Base-by-base conservation (phyloP, 73 alveolate species). In the Tetrahymena malaccensis region DNA sequence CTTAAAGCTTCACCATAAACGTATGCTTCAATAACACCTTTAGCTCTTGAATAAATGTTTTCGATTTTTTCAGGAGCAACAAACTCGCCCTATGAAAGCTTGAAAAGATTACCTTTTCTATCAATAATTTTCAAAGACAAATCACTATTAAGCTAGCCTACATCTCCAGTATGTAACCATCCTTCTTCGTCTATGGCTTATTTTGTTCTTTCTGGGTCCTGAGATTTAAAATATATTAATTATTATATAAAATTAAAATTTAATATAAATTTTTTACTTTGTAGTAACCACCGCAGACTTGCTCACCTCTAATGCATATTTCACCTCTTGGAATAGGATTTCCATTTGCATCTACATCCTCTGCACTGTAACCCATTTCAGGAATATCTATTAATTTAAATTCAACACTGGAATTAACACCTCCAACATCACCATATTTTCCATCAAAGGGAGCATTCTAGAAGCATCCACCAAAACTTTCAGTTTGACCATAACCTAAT, bases 131-230 rank as follows among this genome's bases (percentile, higher is more conserved):
- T 97, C 40, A 98, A 22, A 1, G 98, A 94, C 22, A 97, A 99
- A 85, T 95, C 96, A 34, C 96, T 96, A 16, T 95, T 94, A 31
- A 97, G 37, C 43, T 95, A 58, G 16, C 99, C 99, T 43, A 99
- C 97, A 96, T 99, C 99, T n/a, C 99, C 99, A 17, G 99, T 96
- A 96, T 98, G 99, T 94, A 98, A 94, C 99, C 99, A 99, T 1
- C 99, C 99, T 37, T 98, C 98, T 34, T 58, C 97, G 94, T 98
- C 99, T 34, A 98, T 38, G 12, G 99, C 97, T 95, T 98, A 99
- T 31, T 94, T 94, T 19, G 99, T 99, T 93, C 98, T 96, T 85
- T 99, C 99, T 5, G 98, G 98, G 85, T 98, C 96, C 89, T 70
- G 25, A 19, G 2, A 19, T 50, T 15, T 50, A 50, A 35, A 50